Evolutionary conservation across 805 yeast species (phyloP).

Genomic region (Phaffomyces opuntiae): DNA sequence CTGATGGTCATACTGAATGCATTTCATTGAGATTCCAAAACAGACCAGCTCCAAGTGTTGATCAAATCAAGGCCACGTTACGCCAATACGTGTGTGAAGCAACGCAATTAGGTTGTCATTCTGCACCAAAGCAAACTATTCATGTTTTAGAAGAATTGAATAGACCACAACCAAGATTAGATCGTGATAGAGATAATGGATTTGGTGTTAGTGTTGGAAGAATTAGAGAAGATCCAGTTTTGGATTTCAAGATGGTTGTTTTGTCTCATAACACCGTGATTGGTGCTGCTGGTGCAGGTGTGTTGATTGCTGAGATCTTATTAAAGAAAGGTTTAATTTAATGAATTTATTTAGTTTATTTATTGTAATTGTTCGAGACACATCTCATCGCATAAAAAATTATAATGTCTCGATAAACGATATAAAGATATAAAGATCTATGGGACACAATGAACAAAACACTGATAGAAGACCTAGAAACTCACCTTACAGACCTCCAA

Average conservation of each 20-base stretch:
- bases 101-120: conserved; percentile 66
- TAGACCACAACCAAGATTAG: conserved; percentile 97
- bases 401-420: too few relatives aligned
- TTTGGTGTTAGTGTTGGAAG: conserved; percentile 94
- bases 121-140: conserved; percentile 90
- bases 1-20: conserved; percentile 97
- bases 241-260: conserved; percentile 96
- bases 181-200: conserved; percentile 91
- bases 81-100: conserved; percentile 81
- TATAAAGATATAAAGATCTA: too few relatives aligned
- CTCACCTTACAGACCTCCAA: not conserved
- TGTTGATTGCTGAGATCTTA: conserved; percentile 88
- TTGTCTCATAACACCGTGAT: conserved; percentile 94
- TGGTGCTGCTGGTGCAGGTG: conserved; percentile 99
- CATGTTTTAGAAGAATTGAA: conserved; percentile 87
- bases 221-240: conserved; percentile 84
- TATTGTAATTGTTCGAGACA: not conserved
- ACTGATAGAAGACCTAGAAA: not conserved
- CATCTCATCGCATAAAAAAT: not conserved
- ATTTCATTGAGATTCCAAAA: conserved; percentile 77
- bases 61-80: conserved; percentile 64
- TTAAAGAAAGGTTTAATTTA: conserved; percentile 69
- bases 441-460: not conserved
- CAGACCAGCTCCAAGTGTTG: conserved; percentile 80
- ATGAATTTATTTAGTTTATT: conserved; percentile 3